phyloP scores from a whole-genome alignment of 176 grass and related monocot species.

The Eragrostis curvula region DNA sequence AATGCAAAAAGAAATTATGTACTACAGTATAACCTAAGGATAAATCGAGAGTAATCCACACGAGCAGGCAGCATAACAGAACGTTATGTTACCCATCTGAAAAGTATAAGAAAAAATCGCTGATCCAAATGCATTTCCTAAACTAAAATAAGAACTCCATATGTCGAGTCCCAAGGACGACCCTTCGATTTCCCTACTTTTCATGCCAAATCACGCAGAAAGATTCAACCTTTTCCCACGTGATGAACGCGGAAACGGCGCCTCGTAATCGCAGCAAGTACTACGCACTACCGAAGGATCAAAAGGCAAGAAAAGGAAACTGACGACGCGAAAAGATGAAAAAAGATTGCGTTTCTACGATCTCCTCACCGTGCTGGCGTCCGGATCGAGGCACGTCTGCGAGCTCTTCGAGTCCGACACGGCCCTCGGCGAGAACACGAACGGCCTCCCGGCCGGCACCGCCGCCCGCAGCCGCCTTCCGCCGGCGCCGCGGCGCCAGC shows the following conservation, averaged over 20 bases:
- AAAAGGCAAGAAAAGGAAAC: background rate
- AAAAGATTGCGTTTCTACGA: slow-evolving; percentile 2
- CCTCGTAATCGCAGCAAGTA: background rate
- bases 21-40: background rate
- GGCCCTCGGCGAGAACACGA: slow-evolving; percentile 67
- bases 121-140: background rate
- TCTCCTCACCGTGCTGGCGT: slow-evolving; percentile 81
- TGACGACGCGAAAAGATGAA: background rate
- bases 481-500: slow-evolving; percentile 26
- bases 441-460: slow-evolving; percentile 25
- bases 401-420: slow-evolving; percentile 86
- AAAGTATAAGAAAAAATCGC: background rate
- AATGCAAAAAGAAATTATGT: background rate
- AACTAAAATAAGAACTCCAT: background rate
- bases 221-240: background rate
- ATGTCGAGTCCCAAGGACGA: slow-evolving; percentile 12
- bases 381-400: slow-evolving; percentile 96
- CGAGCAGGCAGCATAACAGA: background rate
- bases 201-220: background rate
- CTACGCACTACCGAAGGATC: background rate
- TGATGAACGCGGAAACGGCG: slow-evolving; percentile 16
- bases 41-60: background rate
- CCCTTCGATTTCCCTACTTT: slow-evolving; percentile 14
- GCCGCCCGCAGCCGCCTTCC: slow-evolving; percentile 36
- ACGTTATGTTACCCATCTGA: background rate